Evolutionary conservation across 2,329 filamentous ascomycete genomes (phyloP), one percentile per base, ranked within the genome.

Genomic region (Polychaeton citri): DNA sequence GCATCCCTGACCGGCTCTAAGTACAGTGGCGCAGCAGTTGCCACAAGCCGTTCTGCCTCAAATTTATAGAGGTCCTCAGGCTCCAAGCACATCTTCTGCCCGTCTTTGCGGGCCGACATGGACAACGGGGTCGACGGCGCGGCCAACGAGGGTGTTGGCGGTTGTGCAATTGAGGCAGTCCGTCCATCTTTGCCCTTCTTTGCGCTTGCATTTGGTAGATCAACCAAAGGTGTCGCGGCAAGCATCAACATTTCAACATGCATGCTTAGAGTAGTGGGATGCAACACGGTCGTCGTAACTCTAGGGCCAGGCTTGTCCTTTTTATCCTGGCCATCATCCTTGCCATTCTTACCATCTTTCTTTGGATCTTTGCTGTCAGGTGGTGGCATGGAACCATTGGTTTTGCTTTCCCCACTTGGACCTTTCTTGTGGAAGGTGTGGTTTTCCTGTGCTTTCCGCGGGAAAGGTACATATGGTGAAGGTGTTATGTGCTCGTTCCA

Each of bases 401-500:
- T 65, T n/a, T 63, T 58, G 19, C 44, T 43, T 17, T 54, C 54
- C 12, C 54, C 54, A 26, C 58, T 57, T 38, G 37, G 39, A 42
- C 24, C 44, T 10, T 31, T 17, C 33, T 35, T 39, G 17, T 32
- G 21, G 12, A 16, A 13, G 5, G 10, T 17, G 7, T 15, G 12
- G 24, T 15, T 28, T 28, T 46, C 43, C 40, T 45, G 39, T 24
- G 51, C 49, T 32, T 55, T 52, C 21, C 46, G 51, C 1, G 64
- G 84, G 53, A 79, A 93, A 0, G 84, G 78, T 1, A 75, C 81
- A 54, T 80, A 86, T 0, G 87, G 76, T 0, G 90, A 96, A 0
- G 88, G 90, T 0, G 87, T 95, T 33, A 96, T 70, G 50, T 85
- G 90, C 41, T 78, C 77, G 51, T 86, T 94, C 56, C 87, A 83